Evolutionary conservation across 495 filamentous ascomycete species (phyloP).

Genomic region (Neurospora sp.): DNA sequence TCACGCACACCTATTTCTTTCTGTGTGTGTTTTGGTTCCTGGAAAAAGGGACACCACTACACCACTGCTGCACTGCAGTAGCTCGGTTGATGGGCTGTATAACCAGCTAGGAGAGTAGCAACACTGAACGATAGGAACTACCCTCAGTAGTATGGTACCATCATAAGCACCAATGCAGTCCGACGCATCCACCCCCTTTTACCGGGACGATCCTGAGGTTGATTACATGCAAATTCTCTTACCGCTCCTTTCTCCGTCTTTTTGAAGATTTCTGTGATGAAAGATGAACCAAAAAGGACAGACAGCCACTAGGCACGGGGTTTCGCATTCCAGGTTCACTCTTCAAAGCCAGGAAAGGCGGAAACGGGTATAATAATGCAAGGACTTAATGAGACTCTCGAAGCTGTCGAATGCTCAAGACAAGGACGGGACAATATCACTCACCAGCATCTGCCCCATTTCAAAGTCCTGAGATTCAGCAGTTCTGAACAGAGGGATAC

Average conservation of each 20-base stretch:
- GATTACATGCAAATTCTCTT: neutral
- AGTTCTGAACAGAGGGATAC: neutral
- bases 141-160: neutral
- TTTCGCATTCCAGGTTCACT: too few species aligned
- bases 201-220: neutral
- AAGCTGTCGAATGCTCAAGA: neutral
- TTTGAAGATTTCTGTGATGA: neutral
- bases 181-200: neutral
- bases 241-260: neutral
- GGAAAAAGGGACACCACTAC: neutral
- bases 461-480: neutral
- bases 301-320: neutral
- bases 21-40: neutral
- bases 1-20: neutral
- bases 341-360: too few species aligned
- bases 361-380: too few species aligned
- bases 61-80: neutral
- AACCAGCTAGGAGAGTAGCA: neutral
- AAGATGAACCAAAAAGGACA: neutral
- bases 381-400: too few species aligned
- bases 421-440: neutral
- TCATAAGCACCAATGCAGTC: neutral
- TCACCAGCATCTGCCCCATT: neutral
- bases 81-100: neutral
- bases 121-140: neutral